Evolutionary conservation across 495 filamentous ascomycete genomes (phyloP), one percentile per base, ranked within the genome.

Genomic region (Ramalina peruviana): DNA sequence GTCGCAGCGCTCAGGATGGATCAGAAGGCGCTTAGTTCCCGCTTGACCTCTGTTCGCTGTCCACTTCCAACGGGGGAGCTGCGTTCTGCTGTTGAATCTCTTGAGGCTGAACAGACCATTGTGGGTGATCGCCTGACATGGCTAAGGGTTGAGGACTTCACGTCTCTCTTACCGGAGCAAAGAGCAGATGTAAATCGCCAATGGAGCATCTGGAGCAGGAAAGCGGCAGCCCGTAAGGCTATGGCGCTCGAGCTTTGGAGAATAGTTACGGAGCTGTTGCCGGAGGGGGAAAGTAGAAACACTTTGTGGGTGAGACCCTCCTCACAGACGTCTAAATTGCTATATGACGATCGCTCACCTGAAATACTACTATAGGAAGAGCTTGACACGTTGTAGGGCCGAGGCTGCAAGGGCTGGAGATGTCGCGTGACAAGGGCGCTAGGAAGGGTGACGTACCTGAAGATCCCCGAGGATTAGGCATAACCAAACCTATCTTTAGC

Each of bases 21-120:
- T 15, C 73, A 78, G 53, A 82, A 80, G 54, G 61, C 67, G 46
- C 60, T 72, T 16, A 70, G 69, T 42, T 60, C 65, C 21, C 66
- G 70, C 16, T 67, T 85, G 37, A 54, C 62, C 23, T 60, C 65
- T 7, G 60, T 81, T 4, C 64, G 66, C 20, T 59, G 72, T 21
- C 72, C 68, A 16, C 71, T 79, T 17, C 69, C 75, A 13, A 69
- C 77, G 17, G 58, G 68, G 7, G 71, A 76, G 30, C 70, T 85
- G 7, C 64, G 65, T 19, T 53, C 61, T 36, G 63, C 64, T 13
- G 67, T 81, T 19, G 47, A 55, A 12, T 56, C 59, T 6, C 65
- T 83, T 6, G 68, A 75, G 33, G 43, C 58, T 6, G 70, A 78
- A 50, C 72, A 70, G 44, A 54, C 62, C 1, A 60, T 63, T 13